phyloP scores from a whole-genome alignment of 768 basidiomycete species.

The Hydnum rufescens region DNA sequence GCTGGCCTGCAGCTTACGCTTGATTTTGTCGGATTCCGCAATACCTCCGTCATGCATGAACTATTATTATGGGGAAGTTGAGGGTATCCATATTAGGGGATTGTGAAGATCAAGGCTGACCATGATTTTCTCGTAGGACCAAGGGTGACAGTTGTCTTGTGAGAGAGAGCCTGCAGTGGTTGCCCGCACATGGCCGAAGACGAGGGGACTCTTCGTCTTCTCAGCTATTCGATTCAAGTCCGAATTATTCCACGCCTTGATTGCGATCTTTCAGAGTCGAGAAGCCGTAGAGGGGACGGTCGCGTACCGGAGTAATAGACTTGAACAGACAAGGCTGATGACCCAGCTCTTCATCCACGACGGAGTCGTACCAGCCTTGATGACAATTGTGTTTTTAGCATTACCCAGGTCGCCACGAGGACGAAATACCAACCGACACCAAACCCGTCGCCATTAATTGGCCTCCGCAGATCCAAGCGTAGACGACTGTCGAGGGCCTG shows the following conservation, averaged over 20 bases:
- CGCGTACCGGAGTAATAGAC: constrained; percentile 67
- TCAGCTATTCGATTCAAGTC: constrained; percentile 88
- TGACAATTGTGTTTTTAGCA: not conserved
- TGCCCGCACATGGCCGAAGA: too few relatives aligned
- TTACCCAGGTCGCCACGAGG: constrained; percentile 2
- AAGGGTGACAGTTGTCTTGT: too few relatives aligned
- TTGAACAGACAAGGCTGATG: constrained; percentile 90
- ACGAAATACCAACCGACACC: constrained; percentile 80
- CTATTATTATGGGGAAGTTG: too few relatives aligned
- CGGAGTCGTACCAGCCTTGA: constrained; percentile 84
- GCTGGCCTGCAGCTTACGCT: too few relatives aligned
- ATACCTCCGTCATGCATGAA: too few relatives aligned
- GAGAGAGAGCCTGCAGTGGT: too few relatives aligned
- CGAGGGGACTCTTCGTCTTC: constrained; percentile 89
- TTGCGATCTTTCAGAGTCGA: not conserved
- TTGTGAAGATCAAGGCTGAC: too few relatives aligned
- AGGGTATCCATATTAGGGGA: too few relatives aligned
- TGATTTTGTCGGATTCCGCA: too few relatives aligned
- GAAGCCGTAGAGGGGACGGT: constrained; percentile 2
- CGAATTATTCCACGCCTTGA: constrained; percentile 87
- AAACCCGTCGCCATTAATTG: constrained; percentile 93
- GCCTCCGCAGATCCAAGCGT: constrained; percentile 56
- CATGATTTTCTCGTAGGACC: too few relatives aligned
- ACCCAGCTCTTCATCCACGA: constrained; percentile 64
- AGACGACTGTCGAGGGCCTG: constrained; percentile 91